Evolutionary conservation across 495 filamentous ascomycete species (phyloP), one percentile per base, ranked within the genome.

Genomic region (Patellaria atrata): DNA sequence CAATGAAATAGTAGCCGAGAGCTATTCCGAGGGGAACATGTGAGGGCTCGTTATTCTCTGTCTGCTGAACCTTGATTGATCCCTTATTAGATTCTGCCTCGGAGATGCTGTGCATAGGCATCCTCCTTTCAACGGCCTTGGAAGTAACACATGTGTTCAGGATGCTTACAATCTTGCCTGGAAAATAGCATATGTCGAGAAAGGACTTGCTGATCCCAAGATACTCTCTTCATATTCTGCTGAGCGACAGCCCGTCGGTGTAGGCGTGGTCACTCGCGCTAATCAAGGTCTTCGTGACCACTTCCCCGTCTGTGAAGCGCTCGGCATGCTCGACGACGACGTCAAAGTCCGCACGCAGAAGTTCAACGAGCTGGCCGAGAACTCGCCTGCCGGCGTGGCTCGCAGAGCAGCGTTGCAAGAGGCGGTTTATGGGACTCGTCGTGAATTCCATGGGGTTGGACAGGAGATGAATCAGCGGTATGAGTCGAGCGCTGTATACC

Each of bases 81-180:
- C 4, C 15, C 9, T 5, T 0, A 23, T 4, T 25, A 40, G 37
- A 2, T 70, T 67, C 44, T 65, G 64, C 33, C 50, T 71, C 9
- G 65, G 67, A 12, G 68, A 69, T 45, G 64, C 64, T 0, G 60
- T 63, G 3, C 67, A 70, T 37, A 57, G 64, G 1, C 68, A 72
- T 37, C 64, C 67, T 0, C 65, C 65, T 5, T 47, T 59, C 1
- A 64, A 67, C 37, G 65, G 63, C 0, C 59, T 68, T 2, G 68
- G 67, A 8, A 59, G 55, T 12, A 72, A 72, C 32, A 69, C 64
- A 11, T 69, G 65, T 39, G 58, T 70, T 4, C 64, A 69, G 53
- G 68, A 72, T 41, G 60, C 65, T 0, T 68, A 58, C 39, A 71
- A 72, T 32, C 44, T 72, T 8, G 66, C 67, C 7, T 73, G 67